A percentile compares a stretch with the other conserved stretches of the same genome.
These are phyloP conservation scores for Triticum urartu DNA, from an alignment of 176 grass and related monocot genomes.

Conservation along the genomic window DNA sequence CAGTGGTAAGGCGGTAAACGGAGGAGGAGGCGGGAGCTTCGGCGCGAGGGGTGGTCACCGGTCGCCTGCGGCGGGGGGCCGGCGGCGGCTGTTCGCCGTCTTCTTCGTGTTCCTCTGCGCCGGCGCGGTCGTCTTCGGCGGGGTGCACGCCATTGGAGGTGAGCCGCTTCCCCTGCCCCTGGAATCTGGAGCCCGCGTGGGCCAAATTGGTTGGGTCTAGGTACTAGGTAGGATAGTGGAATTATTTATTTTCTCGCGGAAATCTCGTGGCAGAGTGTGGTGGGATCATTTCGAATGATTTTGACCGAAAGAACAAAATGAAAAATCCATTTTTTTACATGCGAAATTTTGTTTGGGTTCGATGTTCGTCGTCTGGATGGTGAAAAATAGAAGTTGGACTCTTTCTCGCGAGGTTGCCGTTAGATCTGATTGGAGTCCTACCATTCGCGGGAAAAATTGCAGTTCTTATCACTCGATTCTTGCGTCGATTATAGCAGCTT, in stretches of 20 bases:
- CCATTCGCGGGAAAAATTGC: neutral
- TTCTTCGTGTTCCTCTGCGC: constrained; percentile 49
- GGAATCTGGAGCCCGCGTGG: neutral
- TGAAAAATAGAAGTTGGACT: constrained; percentile 19
- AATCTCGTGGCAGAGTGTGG: constrained; percentile 14
- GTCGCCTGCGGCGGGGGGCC: neutral
- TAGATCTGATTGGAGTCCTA: constrained; percentile 29
- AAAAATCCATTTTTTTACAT: constrained; percentile 18
- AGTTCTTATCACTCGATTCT: constrained; percentile 16
- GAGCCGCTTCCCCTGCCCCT: constrained; percentile 1
- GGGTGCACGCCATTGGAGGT: constrained; percentile 59
- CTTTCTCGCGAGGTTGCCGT: neutral
- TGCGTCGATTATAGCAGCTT: constrained; percentile 13
- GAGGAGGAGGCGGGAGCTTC: neutral
- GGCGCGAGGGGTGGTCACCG: constrained; percentile 35
- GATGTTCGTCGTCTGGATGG: constrained; percentile 30
- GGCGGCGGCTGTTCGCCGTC: constrained; percentile 37
- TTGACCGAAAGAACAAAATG: neutral
- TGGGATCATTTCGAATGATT: constrained; percentile 10
- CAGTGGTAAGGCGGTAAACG: constrained; percentile 3
- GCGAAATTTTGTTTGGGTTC: neutral
- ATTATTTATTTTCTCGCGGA: neutral
- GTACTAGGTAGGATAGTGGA: constrained; percentile 22
- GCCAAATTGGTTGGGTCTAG: constrained; percentile 34
- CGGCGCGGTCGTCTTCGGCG: constrained; percentile 30